Evolutionary conservation across 768 basidiomycete genomes (phyloP).

Genomic region (Tubosaeta brunneosetosa): DNA sequence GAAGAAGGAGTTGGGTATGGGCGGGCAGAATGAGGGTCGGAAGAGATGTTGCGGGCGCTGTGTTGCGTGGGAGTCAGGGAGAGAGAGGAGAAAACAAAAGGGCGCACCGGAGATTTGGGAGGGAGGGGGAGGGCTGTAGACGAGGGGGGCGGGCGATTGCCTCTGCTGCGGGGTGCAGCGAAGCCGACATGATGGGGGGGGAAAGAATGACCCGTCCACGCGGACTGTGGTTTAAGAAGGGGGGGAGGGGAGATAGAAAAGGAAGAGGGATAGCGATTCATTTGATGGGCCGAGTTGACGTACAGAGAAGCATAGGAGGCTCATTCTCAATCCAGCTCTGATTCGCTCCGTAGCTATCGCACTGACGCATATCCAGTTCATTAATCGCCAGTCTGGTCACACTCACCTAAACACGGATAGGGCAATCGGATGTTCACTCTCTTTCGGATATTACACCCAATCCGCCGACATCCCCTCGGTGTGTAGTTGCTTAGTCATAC

Average conservation of each 20-base stretch:
- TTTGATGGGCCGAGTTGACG: conserved; percentile 31
- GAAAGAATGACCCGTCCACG: conserved; percentile 25
- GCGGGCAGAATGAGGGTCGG: conserved; percentile 29
- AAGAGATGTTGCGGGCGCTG: conserved; percentile 23
- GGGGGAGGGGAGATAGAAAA: conserved; percentile 31
- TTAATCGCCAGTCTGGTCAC: conserved; percentile 21
- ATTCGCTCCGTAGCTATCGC: conserved; percentile 21
- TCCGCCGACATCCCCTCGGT: conserved; percentile 18
- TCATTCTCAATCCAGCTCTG: conserved; percentile 19
- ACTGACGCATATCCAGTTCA: conserved; percentile 22
- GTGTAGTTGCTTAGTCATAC: conserved; percentile 14
- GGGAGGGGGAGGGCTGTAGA: conserved; percentile 61
- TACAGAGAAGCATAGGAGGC: conserved; percentile 32
- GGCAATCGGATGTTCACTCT: too few species aligned
- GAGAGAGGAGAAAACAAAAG: neutral
- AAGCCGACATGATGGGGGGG: conserved; percentile 27
- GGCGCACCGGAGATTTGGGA: conserved; percentile 64
- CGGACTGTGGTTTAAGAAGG: conserved; percentile 30
- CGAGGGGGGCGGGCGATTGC: conserved; percentile 38
- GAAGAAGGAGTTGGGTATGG: conserved; percentile 19
- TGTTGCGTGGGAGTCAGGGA: conserved; percentile 17
- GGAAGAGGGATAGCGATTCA: conserved; percentile 33
- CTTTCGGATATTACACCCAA: conserved; percentile 25
- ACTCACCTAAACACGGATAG: conserved; percentile 12
- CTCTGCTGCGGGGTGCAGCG: conserved; percentile 21